phyloP scores from a whole-genome alignment of 2,329 filamentous ascomycete genomes.

The Salinomyces thailandicus region DNA sequence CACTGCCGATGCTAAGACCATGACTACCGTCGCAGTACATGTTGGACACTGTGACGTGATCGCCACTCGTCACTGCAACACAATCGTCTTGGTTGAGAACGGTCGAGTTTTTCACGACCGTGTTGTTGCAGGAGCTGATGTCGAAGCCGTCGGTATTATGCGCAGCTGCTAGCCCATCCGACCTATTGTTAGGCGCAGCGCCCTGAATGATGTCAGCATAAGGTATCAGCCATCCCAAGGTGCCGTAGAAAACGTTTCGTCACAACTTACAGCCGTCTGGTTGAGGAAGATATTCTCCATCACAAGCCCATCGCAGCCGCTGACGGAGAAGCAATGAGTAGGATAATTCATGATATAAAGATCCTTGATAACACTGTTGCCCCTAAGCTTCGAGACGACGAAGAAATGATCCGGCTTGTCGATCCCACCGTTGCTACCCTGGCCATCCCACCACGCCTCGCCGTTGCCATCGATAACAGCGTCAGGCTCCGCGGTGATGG shows the following conservation, averaged over 20 bases:
- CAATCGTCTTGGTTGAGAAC: constrained; percentile 28
- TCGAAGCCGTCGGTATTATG: constrained; percentile 31
- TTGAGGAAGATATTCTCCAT: constrained; percentile 31
- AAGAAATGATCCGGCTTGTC: constrained; percentile 33
- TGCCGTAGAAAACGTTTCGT: too few relatives aligned
- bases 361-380: constrained; percentile 27
- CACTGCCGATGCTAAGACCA: constrained; percentile 15
- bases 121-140: constrained; percentile 21
- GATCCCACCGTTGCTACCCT: constrained; percentile 38
- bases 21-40: constrained; percentile 18
- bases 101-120: constrained; percentile 19
- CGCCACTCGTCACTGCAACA: constrained; percentile 21
- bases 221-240: too few relatives aligned
- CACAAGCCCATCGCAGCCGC: constrained; percentile 23
- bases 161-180: constrained; percentile 26
- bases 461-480: constrained; percentile 25
- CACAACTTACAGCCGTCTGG: constrained; percentile 31
- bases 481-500: constrained; percentile 5
- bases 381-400: constrained; percentile 27
- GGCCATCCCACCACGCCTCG: constrained; percentile 35
- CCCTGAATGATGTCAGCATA: too few relatives aligned
- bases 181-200: constrained; percentile 24
- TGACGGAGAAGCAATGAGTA: constrained; percentile 31
- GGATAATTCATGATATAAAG: constrained; percentile 34
- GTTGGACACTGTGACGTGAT: constrained; percentile 18